A percentile compares a stretch with the other conserved stretches of the same genome.
These are phyloP conservation scores for Mycena haematopus DNA, from an alignment of 768 basidiomycete species.

Conservation along the genomic window DNA sequence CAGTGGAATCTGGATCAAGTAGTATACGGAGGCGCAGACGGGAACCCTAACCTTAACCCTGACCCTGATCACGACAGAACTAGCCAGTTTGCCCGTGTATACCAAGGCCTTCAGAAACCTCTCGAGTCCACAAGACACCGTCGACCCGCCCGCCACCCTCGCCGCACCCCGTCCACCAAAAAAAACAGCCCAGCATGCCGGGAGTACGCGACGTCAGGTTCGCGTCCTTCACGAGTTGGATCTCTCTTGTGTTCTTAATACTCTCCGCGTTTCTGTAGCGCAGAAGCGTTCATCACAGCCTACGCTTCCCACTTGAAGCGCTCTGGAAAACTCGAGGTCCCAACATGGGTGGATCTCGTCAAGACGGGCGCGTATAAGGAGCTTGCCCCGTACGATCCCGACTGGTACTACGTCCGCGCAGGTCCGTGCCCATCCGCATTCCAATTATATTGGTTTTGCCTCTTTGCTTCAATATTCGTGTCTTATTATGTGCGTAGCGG, in stretches of 20 bases:
- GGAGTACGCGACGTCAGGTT: slow-evolving; percentile 85
- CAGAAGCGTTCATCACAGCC: slow-evolving; percentile 91
- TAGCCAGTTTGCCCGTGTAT: slow-evolving; percentile 47
- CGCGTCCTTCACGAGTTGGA: slow-evolving; percentile 26
- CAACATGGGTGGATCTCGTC: slow-evolving; percentile 97
- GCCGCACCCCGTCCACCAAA: slow-evolving; percentile 46
- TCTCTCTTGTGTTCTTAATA: not conserved
- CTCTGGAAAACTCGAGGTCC: slow-evolving; percentile 98
- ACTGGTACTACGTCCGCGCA: slow-evolving; percentile 99
- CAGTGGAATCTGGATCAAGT: no score
- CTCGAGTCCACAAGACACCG: slow-evolving; percentile 19
- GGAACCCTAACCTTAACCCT: no score
- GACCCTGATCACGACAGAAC: not conserved
- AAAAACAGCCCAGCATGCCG: slow-evolving; percentile 66
- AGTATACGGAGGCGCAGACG: no score
- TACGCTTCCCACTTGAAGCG: slow-evolving; percentile 97
- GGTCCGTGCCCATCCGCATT: slow-evolving; percentile 60
- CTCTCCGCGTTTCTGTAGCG: slow-evolving; percentile 56
- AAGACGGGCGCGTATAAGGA: slow-evolving; percentile 99
- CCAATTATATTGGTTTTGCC: not conserved
- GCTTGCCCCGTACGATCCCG: slow-evolving; percentile 97
- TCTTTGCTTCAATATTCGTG: not conserved
- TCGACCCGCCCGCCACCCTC: slow-evolving; percentile 44
- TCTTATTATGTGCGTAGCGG: slow-evolving; percentile 57
- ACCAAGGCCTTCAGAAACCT: slow-evolving; percentile 42